These are phyloP conservation scores for Allantophomopsis cytisporea DNA, from an alignment of 2,329 filamentous ascomycete genomes.

Conservation along the genomic window DNA sequence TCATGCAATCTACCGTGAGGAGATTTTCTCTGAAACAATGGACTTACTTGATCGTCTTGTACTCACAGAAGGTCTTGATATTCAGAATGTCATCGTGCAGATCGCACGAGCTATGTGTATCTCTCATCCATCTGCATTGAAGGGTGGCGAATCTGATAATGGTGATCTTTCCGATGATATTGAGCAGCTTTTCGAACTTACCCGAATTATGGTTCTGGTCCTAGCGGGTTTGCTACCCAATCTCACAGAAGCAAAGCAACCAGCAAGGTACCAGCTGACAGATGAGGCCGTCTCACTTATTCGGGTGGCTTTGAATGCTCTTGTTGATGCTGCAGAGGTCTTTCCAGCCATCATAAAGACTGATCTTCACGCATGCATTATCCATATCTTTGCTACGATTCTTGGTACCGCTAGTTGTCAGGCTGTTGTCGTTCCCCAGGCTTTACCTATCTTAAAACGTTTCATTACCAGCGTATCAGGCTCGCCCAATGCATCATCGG, in stretches of 20 bases:
- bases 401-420: conserved; percentile 81
- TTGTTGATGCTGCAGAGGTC: conserved; percentile 89
- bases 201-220: conserved; percentile 88
- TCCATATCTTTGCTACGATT: conserved; percentile 93
- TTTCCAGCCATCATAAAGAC: conserved; percentile 96
- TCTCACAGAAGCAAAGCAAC: conserved; percentile 46
- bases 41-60: conserved; percentile 87
- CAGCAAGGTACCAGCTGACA: conserved; percentile 62
- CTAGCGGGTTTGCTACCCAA: conserved; percentile 80
- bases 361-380: conserved; percentile 88
- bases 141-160: conserved; percentile 49
- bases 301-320: conserved; percentile 65
- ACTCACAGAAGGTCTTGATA: conserved; percentile 76
- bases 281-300: conserved; percentile 79
- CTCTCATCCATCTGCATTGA: conserved; percentile 78
- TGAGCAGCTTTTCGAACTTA: conserved; percentile 93
- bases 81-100: conserved; percentile 86
- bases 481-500: conserved; percentile 24
- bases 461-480: conserved; percentile 67
- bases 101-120: conserved; percentile 85
- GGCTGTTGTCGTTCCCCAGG: conserved; percentile 75
- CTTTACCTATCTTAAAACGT: conserved; percentile 80
- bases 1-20: conserved; percentile 90
- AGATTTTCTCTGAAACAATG: conserved; percentile 94
- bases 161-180: conserved; percentile 89